Evolutionary conservation across 1,284 basidiomycete species (phyloP).

Genomic region (Ustilago trichophora): DNA sequence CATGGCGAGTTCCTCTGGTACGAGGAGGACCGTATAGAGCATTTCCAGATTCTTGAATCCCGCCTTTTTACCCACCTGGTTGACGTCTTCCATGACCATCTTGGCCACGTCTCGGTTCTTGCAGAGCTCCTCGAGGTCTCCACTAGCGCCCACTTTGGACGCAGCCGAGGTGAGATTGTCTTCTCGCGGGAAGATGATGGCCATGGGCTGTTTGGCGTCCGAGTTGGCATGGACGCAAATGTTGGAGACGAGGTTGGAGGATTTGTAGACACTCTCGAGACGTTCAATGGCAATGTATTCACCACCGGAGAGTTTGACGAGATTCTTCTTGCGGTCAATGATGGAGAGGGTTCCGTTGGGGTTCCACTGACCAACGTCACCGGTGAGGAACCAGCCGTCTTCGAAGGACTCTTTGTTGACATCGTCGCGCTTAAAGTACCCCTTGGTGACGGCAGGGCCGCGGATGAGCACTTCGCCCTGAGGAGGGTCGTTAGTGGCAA

Average conservation of each 20-base stretch:
- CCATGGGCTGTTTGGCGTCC: constrained; percentile 85
- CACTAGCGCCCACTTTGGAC: constrained; percentile 67
- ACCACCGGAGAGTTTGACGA: constrained; percentile 85
- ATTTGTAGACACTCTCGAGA: constrained; percentile 88
- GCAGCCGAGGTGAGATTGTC: constrained; percentile 74
- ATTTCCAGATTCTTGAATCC: constrained; percentile 83
- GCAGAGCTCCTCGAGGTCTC: constrained; percentile 74
- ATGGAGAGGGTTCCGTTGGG: constrained; percentile 80
- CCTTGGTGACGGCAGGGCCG: constrained; percentile 73
- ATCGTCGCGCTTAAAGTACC: constrained; percentile 84
- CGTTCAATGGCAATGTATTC: constrained; percentile 95
- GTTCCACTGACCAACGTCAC: constrained; percentile 75
- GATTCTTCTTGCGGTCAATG: constrained; percentile 83
- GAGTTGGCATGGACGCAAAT: constrained; percentile 84
- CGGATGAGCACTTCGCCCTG: constrained; percentile 85
- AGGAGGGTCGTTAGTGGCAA: constrained; percentile 74
- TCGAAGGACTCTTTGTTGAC: constrained; percentile 83
- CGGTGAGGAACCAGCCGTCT: constrained; percentile 66
- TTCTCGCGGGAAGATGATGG: constrained; percentile 73
- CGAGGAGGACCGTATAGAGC: constrained; percentile 56
- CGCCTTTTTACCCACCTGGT: constrained; percentile 82
- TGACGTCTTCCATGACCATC: constrained; percentile 81
- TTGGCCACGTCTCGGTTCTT: constrained; percentile 73
- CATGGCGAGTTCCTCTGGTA: constrained; percentile 62
- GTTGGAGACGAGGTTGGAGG: constrained; percentile 80